phyloP scores from a whole-genome alignment of 768 basidiomycete species.

The Dendrothele bispora region DNA sequence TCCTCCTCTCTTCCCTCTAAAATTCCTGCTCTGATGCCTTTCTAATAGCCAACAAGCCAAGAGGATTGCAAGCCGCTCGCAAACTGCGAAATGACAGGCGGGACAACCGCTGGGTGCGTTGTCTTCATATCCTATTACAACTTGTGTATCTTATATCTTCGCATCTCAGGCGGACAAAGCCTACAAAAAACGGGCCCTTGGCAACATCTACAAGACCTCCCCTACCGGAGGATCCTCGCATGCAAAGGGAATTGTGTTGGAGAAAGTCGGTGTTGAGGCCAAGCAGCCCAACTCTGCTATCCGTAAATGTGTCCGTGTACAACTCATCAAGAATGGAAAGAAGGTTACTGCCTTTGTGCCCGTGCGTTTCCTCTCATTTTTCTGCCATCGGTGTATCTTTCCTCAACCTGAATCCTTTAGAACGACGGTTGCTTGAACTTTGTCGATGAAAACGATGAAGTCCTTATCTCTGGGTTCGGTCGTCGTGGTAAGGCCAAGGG shows the following conservation, averaged over 20 bases:
- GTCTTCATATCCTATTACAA: slow-evolving; percentile 3
- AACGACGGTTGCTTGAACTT: slow-evolving; percentile 98
- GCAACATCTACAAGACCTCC: slow-evolving; percentile 99
- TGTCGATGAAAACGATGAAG: slow-evolving; percentile 99
- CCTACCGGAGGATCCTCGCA: slow-evolving; percentile 99
- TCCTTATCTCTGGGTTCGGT: slow-evolving; percentile 99
- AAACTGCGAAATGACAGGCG: slow-evolving; percentile 94
- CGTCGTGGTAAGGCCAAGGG: slow-evolving; percentile 99
- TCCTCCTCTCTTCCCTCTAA: background rate
- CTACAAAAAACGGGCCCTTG: slow-evolving; percentile 99
- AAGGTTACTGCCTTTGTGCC: slow-evolving; percentile 99
- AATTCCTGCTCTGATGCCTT: background rate
- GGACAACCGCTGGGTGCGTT: slow-evolving; percentile 93
- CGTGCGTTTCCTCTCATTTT: slow-evolving; percentile 54
- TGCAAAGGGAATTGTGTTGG: slow-evolving; percentile 99
- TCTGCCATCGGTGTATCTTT: slow-evolving; percentile 1
- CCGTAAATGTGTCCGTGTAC: slow-evolving; percentile 99
- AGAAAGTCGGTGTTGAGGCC: slow-evolving; percentile 99
- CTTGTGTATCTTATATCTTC: slow-evolving; percentile 7
- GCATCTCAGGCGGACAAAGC: slow-evolving; percentile 87
- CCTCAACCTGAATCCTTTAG: slow-evolving; percentile 34
- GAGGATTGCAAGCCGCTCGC: slow-evolving; percentile 98
- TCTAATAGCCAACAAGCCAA: slow-evolving; percentile 89
- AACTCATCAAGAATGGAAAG: slow-evolving; percentile 99
- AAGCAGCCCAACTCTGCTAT: slow-evolving; percentile 99